Evolutionary conservation across 2,329 filamentous ascomycete species (phyloP), one percentile per base, ranked within the genome.

Genomic region (Dothideomycetidae sp.): DNA sequence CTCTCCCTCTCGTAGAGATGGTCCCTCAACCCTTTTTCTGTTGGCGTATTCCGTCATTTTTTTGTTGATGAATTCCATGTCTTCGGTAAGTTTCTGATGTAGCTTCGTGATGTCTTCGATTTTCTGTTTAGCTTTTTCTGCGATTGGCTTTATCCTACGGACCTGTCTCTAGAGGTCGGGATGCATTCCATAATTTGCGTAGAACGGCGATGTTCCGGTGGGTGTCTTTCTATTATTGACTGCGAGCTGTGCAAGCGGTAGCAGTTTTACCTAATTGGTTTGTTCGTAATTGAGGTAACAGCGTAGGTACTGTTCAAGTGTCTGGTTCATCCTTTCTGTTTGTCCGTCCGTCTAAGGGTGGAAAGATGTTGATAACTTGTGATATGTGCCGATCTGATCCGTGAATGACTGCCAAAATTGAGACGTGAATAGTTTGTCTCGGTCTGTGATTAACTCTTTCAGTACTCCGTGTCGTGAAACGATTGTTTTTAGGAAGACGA

Each of bases 251-350:
- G 21, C 34, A 5, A 39, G 4, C 4, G 5, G 18, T 10, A 37
- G 26, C 33, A 31, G 26, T 10, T 13, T 14, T 5, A 17, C 34
- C 37, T 42, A 44, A 2, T 29, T 14, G 9, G 33, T 21, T 29
- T 44, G 36, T 10, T 42, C n/a, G n/a, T n/a, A n/a, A n/a, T n/a
- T n/a, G n/a, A n/a, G n/a, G n/a, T 33, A 26, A 12, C 23, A 31
- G 4, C 29, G 10, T 35, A 46, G 15, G 35, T 46, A 46, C 15
- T 46, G 31, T 35, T 44, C 32, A 29, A 46, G 18, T n/a, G 29
- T 40, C 32, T 46, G 34, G 31, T 44, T 46, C 11, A 31, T 17
- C 5, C 36, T 11, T 14, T 44, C 28, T 2, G 31, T 46, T 14
- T 46, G 30, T 10, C 36, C 29, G 31, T 45, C 29, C 9, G 19